Evolutionary conservation across 805 yeast genomes (phyloP).

Genomic region (Yarrowia keelungensis): DNA sequence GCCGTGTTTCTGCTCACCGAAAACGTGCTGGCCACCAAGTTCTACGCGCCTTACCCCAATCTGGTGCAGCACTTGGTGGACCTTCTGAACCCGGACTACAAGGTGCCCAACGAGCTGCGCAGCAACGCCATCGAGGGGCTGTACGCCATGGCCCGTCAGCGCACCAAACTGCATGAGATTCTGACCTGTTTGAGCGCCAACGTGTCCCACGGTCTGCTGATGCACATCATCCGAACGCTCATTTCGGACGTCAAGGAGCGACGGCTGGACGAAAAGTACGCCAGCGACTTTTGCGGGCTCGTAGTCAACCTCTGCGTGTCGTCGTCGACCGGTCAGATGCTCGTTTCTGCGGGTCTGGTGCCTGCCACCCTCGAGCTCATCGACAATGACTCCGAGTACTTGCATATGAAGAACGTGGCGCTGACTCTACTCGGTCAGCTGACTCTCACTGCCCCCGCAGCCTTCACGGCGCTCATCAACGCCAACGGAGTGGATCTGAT

Average conservation of each 20-base stretch:
- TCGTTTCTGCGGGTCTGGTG: conserved; percentile 78
- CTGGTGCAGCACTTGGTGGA: conserved; percentile 73
- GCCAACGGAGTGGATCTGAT: conserved; percentile 69
- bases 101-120: conserved; percentile 60
- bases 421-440: conserved; percentile 61
- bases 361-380: conserved; percentile 69
- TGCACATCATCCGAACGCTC: conserved; percentile 73
- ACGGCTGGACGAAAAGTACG: conserved; percentile 57
- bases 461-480: conserved; percentile 67
- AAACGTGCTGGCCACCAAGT: conserved; percentile 64
- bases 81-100: conserved; percentile 69
- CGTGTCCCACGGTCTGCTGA: conserved; percentile 81
- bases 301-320: conserved; percentile 64
- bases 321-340: conserved; percentile 57
- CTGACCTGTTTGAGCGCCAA: conserved; percentile 82
- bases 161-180: conserved; percentile 76
- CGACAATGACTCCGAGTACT: conserved; percentile 57
- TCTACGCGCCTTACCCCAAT: conserved; percentile 76
- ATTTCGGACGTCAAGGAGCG: conserved; percentile 52
- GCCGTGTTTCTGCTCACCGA: conserved; percentile 64
- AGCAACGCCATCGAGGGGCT: conserved; percentile 69
- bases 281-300: conserved; percentile 62
- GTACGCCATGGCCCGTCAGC: conserved; percentile 70
- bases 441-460: conserved; percentile 51
- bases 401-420: conserved; percentile 68